Evolutionary conservation across 129 eudicot species (phyloP), one percentile per base, ranked within the genome.

Genomic region (Flaveria sonorensis): DNA sequence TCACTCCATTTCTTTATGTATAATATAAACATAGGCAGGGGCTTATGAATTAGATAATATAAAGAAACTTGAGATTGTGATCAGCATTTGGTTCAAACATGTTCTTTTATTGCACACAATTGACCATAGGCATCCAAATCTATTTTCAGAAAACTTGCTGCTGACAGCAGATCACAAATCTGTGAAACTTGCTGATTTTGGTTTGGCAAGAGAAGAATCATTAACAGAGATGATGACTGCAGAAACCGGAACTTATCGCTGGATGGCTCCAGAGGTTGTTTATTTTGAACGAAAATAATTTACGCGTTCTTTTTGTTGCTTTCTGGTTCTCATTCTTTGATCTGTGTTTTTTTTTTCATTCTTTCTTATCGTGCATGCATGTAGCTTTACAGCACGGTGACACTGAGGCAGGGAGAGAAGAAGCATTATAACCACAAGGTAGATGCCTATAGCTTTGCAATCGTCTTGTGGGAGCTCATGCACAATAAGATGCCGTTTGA

Each of bases 221-320:
- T 81, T 88, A 81, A 91, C 97, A 39, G 97, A 91, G 83, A 89
- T 88, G 95, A 91, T 91, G 97, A 91, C 97, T 36, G 92, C 97
- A 39, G 97, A 89, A 79, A 91, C 92, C 0, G 97, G 94, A 81
- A 91, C 95, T 15, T 91, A 89, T 46, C 93, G 97, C 18, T 88
- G 97, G 97, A 91, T 91, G 97, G 97, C 97, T 56, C 93, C 96
- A 11, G 92, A 90, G 89, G 96, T 90, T 79, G 20, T 75, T 39
- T 57, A 67, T 43, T 65, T 6, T 32, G 43, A 73, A 73, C 21
- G 1, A 24, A 66, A 42, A 23, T 0, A 18, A 1, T 23, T 77
- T 62, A 36, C 43, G 7, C 21, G 18, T 36, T 12, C 13, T n/a
- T 45, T 21, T 56, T 67, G 46, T 15, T 60, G 10, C 63, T 51